A percentile compares a stretch with the other conserved stretches of the same genome.
phyloP scores from a whole-genome alignment of 805 yeast genomes.

The Cyberlindnera maclurae region DNA sequence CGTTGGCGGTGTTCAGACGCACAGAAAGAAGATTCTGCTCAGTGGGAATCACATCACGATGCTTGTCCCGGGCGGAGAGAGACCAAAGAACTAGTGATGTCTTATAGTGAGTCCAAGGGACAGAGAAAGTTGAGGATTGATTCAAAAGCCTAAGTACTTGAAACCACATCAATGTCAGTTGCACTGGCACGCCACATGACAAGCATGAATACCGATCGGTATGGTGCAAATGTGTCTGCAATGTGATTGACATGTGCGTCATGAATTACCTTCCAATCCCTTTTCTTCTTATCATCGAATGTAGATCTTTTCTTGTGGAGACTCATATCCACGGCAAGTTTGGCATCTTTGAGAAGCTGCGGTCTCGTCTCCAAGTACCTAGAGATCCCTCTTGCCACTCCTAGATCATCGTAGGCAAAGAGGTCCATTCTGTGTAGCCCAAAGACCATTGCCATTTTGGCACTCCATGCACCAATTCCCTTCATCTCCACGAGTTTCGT shows the following conservation, averaged over 20 bases:
- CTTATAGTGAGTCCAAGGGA: no score
- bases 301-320: conserved; percentile 28
- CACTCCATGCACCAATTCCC: conserved; percentile 83
- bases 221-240: conserved; percentile 59
- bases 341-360: conserved; percentile 37
- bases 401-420: conserved; percentile 74
- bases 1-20: conserved; percentile 33
- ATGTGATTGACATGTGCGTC: conserved; percentile 49
- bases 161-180: conserved; percentile 26
- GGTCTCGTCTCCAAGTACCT: conserved; percentile 52
- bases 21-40: conserved; percentile 53
- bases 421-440: conserved; percentile 61
- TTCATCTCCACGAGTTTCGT: conserved; percentile 46
- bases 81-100: conserved; percentile 15
- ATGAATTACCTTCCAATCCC: conserved; percentile 62
- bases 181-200: conserved; percentile 66
- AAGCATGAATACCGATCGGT: conserved; percentile 60
- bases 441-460: conserved; percentile 78
- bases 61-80: conserved; percentile 51
- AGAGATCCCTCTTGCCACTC: conserved; percentile 76
- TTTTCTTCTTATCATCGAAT: conserved; percentile 32
- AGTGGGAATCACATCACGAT: conserved; percentile 70
- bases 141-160: neutral
- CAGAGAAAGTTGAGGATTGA: neutral
- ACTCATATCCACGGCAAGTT: conserved; percentile 31